Conservation (phyloP, 148 eudicot genomes). For the Spergularia bocconei region DNA sequence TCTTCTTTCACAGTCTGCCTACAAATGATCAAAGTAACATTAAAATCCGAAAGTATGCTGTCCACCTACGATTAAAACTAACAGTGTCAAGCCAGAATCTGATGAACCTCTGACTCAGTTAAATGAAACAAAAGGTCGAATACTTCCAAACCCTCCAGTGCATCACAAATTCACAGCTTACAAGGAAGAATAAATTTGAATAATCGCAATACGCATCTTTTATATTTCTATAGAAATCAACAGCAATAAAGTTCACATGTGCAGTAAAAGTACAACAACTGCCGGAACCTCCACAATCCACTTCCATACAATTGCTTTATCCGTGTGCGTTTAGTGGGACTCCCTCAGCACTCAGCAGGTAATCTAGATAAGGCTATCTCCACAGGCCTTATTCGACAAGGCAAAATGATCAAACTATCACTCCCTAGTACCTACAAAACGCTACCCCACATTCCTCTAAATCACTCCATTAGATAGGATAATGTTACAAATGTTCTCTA, state of each 20-base stretch:
- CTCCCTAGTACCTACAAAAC: not conserved
- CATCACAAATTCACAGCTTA: not conserved
- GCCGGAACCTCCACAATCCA: not conserved
- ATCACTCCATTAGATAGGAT: not conserved
- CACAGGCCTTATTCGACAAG: too few species aligned
- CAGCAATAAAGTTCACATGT: not conserved
- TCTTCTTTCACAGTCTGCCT: conserved; percentile 88
- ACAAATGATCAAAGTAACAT: conserved; percentile 26
- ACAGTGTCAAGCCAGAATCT: not conserved
- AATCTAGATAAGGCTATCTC: too few species aligned
- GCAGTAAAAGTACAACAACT: not conserved
- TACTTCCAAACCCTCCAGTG: not conserved
- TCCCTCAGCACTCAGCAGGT: too few species aligned
- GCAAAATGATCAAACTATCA: not conserved
- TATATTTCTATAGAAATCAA: not conserved
- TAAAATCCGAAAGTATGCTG: conserved; percentile 6
- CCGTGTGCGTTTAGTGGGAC: not conserved
- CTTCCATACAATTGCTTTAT: not conserved
- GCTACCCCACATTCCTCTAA: not conserved
- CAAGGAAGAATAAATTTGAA: not conserved
- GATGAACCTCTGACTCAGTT: not conserved
- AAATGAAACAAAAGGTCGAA: not conserved
- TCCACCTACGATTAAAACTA: not conserved
- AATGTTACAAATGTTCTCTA: not conserved
- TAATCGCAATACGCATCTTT: not conserved